A percentile compares a stretch with the other conserved stretches of the same genome.
Evolutionary conservation across 805 yeast genomes (phyloP).

Genomic region (Kuraishia ogatae): DNA sequence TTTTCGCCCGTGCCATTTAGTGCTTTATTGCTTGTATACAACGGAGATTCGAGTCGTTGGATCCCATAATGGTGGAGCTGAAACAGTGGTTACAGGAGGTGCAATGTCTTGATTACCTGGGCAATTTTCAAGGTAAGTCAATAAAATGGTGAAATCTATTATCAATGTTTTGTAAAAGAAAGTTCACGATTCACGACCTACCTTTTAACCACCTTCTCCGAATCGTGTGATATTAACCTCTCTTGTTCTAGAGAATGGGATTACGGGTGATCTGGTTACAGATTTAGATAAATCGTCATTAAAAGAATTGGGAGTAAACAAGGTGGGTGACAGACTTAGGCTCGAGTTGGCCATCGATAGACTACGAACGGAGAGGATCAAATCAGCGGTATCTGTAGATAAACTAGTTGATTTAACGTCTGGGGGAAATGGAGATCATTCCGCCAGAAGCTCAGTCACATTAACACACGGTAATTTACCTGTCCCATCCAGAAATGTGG

Average conservation of each 20-base stretch:
- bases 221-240: background rate
- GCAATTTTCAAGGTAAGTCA: conserved; percentile 10
- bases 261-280: conserved; percentile 46
- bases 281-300: conserved; percentile 58
- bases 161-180: background rate
- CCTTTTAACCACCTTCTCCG: too few relatives aligned
- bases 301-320: conserved; percentile 62
- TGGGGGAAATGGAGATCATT: background rate
- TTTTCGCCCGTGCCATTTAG: background rate
- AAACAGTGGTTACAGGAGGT: conserved; percentile 13
- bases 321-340: conserved; percentile 76
- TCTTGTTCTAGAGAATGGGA: conserved; percentile 31
- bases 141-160: background rate
- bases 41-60: background rate
- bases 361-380: conserved; percentile 27
- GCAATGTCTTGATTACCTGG: conserved; percentile 18
- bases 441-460: background rate
- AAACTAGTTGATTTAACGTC: conserved; percentile 8
- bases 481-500: background rate
- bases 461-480: background rate
- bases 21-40: background rate
- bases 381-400: conserved; percentile 10
- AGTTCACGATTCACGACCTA: background rate
- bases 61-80: background rate
- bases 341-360: conserved; percentile 50